phyloP scores from a whole-genome alignment of 768 basidiomycete species.

The Clavulina sp. region DNA sequence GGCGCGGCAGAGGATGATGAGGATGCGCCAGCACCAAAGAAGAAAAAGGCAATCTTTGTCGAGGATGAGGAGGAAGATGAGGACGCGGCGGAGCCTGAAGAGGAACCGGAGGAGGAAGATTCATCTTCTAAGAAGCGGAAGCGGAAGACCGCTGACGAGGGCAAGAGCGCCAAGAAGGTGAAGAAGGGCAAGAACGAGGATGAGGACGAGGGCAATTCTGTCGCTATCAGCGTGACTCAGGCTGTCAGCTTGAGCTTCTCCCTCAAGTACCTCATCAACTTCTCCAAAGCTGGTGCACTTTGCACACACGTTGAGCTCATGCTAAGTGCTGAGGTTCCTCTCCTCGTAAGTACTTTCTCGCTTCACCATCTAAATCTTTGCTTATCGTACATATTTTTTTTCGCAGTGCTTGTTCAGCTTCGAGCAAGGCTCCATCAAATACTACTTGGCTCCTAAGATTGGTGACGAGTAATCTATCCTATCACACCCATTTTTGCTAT shows the following conservation, averaged over 20 bases:
- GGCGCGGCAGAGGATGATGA: conserved; percentile 19
- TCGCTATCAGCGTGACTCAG: conserved; percentile 74
- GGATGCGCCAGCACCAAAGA: background rate
- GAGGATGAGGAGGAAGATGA: conserved; percentile 13
- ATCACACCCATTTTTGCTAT: no score
- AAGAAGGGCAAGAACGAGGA: conserved; percentile 52
- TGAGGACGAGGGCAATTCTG: conserved; percentile 31
- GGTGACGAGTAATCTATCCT: conserved; percentile 55
- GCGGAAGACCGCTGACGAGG: conserved; percentile 9
- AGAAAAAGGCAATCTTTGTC: background rate
- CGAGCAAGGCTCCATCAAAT: conserved; percentile 72
- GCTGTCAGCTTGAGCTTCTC: conserved; percentile 88
- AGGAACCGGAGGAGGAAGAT: conserved; percentile 35
- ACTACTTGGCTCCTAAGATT: conserved; percentile 94
- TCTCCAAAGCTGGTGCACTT: conserved; percentile 73
- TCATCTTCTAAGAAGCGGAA: conserved; percentile 30
- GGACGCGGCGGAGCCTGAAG: conserved; percentile 7
- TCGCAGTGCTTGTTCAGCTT: conserved; percentile 75
- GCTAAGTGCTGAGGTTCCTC: conserved; percentile 84
- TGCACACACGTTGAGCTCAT: conserved; percentile 58
- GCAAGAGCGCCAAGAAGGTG: conserved; percentile 24
- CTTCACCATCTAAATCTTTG: conserved; percentile 2
- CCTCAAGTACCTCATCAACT: conserved; percentile 92
- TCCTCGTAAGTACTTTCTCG: conserved; percentile 37
- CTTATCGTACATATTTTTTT: background rate